Percentiles rank a stretch among this genome's conserved stretches.
These are phyloP conservation scores for Cryphonectria radicalis DNA, from an alignment of 2,329 filamentous ascomycete genomes.

Conservation along the genomic window DNA sequence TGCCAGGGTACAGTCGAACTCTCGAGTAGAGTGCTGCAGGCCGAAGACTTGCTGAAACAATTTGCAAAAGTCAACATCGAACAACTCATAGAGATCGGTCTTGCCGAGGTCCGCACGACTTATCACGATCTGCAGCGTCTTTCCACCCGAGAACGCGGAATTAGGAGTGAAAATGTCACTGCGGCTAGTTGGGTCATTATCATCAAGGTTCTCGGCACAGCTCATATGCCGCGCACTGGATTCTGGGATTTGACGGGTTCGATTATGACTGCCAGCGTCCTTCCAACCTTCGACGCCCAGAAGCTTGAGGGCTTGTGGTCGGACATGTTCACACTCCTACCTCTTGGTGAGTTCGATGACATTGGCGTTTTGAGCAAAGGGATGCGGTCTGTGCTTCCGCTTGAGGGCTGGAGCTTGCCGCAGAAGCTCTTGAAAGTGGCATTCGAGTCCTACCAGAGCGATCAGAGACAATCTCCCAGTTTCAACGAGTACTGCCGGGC, in stretches of 20 bases:
- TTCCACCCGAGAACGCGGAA: constrained; percentile 54
- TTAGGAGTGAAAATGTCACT: constrained; percentile 50
- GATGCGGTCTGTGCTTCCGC: constrained; percentile 40
- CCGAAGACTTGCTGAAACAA: constrained; percentile 55
- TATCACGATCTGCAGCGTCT: constrained; percentile 54
- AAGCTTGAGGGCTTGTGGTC: constrained; percentile 62
- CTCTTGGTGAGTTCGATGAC: constrained; percentile 63
- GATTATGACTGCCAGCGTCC: constrained; percentile 43
- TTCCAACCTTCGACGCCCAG: constrained; percentile 47
- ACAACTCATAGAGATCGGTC: constrained; percentile 48
- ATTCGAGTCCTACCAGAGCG: constrained; percentile 62
- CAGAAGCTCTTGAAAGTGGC: constrained; percentile 61
- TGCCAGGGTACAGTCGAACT: constrained; percentile 43
- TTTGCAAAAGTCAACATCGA: constrained; percentile 45
- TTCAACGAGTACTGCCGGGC: constrained; percentile 70
- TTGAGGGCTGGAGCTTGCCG: constrained; percentile 61
- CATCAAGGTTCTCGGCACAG: constrained; percentile 57
- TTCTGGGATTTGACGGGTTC: constrained; percentile 65
- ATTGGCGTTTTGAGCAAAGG: constrained; percentile 52
- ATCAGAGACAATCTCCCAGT: constrained; percentile 58
- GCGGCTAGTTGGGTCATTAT: constrained; percentile 63
- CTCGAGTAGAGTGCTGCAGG: constrained; percentile 44
- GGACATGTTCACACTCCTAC: constrained; percentile 63
- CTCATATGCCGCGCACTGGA: constrained; percentile 53
- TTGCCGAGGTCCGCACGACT: constrained; percentile 47